Base-by-base conservation (phyloP, 1,139 yeast genomes). In the Magnusiomyces tetraspermus region DNA sequence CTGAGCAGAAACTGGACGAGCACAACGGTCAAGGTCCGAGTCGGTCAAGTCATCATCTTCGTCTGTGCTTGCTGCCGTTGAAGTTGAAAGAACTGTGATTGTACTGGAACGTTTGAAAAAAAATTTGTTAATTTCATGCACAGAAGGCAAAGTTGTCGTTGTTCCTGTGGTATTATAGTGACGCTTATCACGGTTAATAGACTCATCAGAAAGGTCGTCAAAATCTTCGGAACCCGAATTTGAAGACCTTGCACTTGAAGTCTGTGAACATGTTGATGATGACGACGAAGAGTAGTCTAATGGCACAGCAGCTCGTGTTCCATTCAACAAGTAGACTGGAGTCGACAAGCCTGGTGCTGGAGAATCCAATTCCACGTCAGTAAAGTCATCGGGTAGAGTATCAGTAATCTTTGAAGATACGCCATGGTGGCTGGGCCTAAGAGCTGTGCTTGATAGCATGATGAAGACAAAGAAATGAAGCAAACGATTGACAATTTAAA, bases 21-120 rank as follows among this genome's bases (percentile, higher is more conserved):
- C 22, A 26, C 17, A 19, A 15, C 41, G 30, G 36, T 13, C 22
- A n/a, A 13, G 28, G n/a, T 26, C 21, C 21, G n/a, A 10, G 23
- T 10, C 17, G 6, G 22, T 17, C 2, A 8, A 17, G 10, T 21
- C 22, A 15, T 26, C 36, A 2, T 43, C 46, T 8, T 43, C 46
- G 19, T 21, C 23, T 21, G 48, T 31, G 22, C 19, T 22, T 40
- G 15, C 40, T 6, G 22, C 24, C 8, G 48, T 17, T 21, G 48
- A 31, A 21, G n/a, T 21, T 21, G 48, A 45, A 19, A 45, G 24
- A 15, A 45, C 26, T 21, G 48, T 45, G 41, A 19, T 31, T 45
- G 48, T 33, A 41, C 48, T 45, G 13, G 30, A 31, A 17, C 48
- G 48, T 22, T 41, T 30, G 17, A 41, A 43, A 23, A 36, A 43